Conservation (phyloP, 2,329 filamentous ascomycete genomes). For the Tympanopsis confertula region DNA sequence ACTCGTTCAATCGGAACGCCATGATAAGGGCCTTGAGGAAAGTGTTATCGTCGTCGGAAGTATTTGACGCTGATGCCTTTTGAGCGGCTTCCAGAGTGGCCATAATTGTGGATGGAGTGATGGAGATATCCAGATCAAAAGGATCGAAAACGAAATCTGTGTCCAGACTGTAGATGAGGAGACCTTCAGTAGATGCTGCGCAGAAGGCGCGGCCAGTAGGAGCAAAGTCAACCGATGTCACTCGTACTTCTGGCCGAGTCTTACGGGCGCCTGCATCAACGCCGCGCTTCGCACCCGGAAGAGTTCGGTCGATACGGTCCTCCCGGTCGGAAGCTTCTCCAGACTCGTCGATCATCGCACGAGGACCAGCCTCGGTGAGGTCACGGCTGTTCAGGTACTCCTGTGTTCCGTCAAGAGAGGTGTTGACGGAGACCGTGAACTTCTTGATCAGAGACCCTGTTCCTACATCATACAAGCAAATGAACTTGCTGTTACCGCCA, state of each 20-base stretch:
- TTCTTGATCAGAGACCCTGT: slow-evolving; percentile 89
- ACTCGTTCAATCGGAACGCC: slow-evolving; percentile 90
- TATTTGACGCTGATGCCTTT: slow-evolving; percentile 26
- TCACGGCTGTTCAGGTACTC: slow-evolving; percentile 91
- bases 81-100: slow-evolving; percentile 52
- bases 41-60: slow-evolving; percentile 3
- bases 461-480: slow-evolving; percentile 89
- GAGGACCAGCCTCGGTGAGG: slow-evolving; percentile 80
- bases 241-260: slow-evolving; percentile 69
- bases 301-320: slow-evolving; percentile 63
- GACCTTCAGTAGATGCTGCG: slow-evolving; percentile 84
- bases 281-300: slow-evolving; percentile 77
- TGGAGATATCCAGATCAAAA: slow-evolving; percentile 86
- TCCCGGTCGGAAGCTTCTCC: slow-evolving; percentile 84
- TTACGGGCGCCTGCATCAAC: slow-evolving; percentile 74
- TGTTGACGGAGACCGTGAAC: slow-evolving; percentile 87
- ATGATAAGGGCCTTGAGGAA: slow-evolving; percentile 90
- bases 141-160: slow-evolving; percentile 79
- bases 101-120: slow-evolving; percentile 79
- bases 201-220: slow-evolving; percentile 86
- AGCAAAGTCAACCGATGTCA: slow-evolving; percentile 75
- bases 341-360: slow-evolving; percentile 73
- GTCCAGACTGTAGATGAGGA: slow-evolving; percentile 88
- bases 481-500: slow-evolving; percentile 94
- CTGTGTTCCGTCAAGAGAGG: slow-evolving; percentile 91